Evolutionary conservation across 768 basidiomycete genomes (phyloP).

Genomic region (Psilocybe cubensis): DNA sequence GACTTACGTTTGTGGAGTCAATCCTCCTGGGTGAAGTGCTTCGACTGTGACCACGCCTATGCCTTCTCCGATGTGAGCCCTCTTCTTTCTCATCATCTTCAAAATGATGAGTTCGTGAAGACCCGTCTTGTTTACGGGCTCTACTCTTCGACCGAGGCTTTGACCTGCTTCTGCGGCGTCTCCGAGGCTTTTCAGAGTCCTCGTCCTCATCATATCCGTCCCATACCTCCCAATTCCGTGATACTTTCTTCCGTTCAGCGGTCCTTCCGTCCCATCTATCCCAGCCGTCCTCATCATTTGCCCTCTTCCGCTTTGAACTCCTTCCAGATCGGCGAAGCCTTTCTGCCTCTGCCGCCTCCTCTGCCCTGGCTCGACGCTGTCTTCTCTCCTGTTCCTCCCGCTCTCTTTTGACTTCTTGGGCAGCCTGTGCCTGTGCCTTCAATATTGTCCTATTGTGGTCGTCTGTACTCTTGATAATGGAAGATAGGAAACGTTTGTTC

Average conservation of each 20-base stretch:
- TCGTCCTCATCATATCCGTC: conserved; percentile 45
- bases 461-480: conserved; percentile 92
- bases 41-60: conserved; percentile 27
- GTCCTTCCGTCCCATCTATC: conserved; percentile 60
- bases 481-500: conserved; percentile 81
- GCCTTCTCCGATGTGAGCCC: conserved; percentile 26
- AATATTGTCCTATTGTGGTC: conserved; percentile 92
- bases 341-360: conserved; percentile 77
- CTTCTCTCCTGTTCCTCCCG: conserved; percentile 66
- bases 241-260: conserved; percentile 48
- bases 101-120: conserved; percentile 16
- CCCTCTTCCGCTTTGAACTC: conserved; percentile 30
- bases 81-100: conserved; percentile 22
- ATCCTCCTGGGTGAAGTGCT: conserved; percentile 20
- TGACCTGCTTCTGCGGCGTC: conserved; percentile 27
- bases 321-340: conserved; percentile 43
- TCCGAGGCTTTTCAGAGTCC: conserved; percentile 20
- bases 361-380: conserved; percentile 67
- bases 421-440: conserved; percentile 71
- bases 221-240: conserved; percentile 54
- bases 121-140: conserved; percentile 22
- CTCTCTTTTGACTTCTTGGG: conserved; percentile 72
- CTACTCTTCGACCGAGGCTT: conserved; percentile 29
- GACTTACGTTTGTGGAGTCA: conserved; percentile 13
- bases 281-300: conserved; percentile 42